These are phyloP conservation scores for Castanea crenata DNA, from an alignment of 306 rosid genomes.

Conservation along the genomic window DNA sequence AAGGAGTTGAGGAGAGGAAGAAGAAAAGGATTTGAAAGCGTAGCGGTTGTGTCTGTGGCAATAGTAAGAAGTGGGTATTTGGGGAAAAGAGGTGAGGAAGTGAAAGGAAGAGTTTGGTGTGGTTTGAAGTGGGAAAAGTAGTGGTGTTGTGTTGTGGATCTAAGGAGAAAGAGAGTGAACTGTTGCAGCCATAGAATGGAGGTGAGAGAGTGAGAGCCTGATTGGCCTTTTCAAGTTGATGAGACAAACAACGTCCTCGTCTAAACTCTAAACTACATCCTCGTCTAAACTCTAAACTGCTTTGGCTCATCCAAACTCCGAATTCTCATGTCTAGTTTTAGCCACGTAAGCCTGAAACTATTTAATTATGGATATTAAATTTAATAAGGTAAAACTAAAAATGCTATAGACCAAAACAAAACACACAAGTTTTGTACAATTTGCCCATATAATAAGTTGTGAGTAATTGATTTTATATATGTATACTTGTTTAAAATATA, in stretches of 20 bases:
- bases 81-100: conserved; percentile 8
- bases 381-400: too few species aligned
- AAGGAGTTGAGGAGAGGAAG: conserved; percentile 36
- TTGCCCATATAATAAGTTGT: too few species aligned
- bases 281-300: neutral
- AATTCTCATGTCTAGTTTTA: too few species aligned
- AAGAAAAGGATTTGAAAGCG: conserved; percentile 49
- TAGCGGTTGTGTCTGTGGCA: conserved; percentile 5
- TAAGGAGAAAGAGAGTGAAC: conserved; percentile 46
- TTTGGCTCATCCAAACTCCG: too few species aligned
- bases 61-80: conserved; percentile 25
- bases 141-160: conserved; percentile 44
- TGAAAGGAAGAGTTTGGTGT: conserved; percentile 19
- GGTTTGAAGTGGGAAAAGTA: conserved; percentile 17
- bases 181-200: conserved; percentile 55
- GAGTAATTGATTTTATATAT: too few species aligned
- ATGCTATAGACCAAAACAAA: too few species aligned
- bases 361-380: too few species aligned
- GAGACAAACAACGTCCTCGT: neutral
- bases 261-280: too few species aligned
- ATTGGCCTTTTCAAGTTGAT: too few species aligned
- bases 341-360: too few species aligned
- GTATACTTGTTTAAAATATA: too few species aligned
- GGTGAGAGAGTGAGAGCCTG: neutral
- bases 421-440: too few species aligned